Base-by-base conservation (phyloP, 1,139 yeast genomes). In the Scheffersomyces quercinus region DNA sequence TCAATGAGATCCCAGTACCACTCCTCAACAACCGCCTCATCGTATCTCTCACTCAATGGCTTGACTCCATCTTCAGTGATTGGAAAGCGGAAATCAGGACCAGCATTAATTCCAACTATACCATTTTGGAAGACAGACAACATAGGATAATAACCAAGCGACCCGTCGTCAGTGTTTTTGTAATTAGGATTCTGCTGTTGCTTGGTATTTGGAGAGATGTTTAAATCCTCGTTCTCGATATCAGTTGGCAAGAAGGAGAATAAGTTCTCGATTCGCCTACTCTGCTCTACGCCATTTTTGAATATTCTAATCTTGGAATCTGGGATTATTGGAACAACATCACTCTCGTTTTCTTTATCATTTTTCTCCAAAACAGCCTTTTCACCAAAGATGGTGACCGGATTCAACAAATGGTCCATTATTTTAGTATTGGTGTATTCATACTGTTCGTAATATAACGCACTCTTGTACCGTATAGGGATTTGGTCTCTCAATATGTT, bases 71-170 rank as follows among this genome's bases (percentile, higher is more conserved):
- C 54, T 14, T 60, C 64, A 3, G 67, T 49, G 0, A 60, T 53
- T 0, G 85, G 82, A 44, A 48, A 70, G 45, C 70, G 69, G 52
- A 87, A 81, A n/a, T 78, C 67, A 0, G 91, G 90, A 0, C 91
- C 90, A 11, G 88, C 72, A 52, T 83, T 83, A 42, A 89, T 63
- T 43, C 77, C 69, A 6, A 88, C 96, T 11, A 79, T 70, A 0
- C 98, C 99, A 9, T 87, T 87, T 51, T 82, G 81, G 59, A 82
- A 93, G 30, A 87, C 88, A 43, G 96, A 87, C 29, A 89, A 73
- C 68, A 91, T 88, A 1, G 99, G 99, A 64, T 83, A 93, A 61
- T 95, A 93, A 0, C 98, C 99, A 43, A 90, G 66, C 38, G 81
- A 72, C 1, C 96, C 96, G 59, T 93, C 97, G 60, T 93, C 91